Conservation (phyloP, 495 filamentous ascomycete genomes). For the Talaromyces ruber region DNA sequence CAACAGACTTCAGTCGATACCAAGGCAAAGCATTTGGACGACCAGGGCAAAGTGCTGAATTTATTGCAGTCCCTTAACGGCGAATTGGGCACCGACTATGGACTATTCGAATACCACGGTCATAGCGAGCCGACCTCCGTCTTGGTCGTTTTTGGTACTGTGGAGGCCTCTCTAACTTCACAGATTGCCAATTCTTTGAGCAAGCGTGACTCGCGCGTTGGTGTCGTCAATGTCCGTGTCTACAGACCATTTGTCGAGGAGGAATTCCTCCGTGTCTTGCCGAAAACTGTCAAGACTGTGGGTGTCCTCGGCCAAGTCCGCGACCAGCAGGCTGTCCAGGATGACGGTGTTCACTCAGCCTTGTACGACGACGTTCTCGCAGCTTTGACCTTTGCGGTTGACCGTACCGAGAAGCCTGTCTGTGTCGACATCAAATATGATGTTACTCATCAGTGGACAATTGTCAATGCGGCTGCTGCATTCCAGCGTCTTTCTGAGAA, state of each 20-base stretch:
- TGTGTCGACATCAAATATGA: conserved; percentile 85
- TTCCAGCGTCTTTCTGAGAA: conserved; percentile 53
- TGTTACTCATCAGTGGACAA: conserved; percentile 70
- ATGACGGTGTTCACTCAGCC: conserved; percentile 65
- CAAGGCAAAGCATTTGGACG: conserved; percentile 62
- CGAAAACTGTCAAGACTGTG: conserved; percentile 63
- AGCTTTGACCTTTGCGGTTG: conserved; percentile 67
- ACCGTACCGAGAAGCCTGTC: conserved; percentile 46
- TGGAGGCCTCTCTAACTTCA: conserved; percentile 75
- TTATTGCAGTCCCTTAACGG: conserved; percentile 77
- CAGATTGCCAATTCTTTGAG: conserved; percentile 71
- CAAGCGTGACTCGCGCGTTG: conserved; percentile 63
- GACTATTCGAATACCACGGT: conserved; percentile 91
- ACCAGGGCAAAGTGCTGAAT: conserved; percentile 63
- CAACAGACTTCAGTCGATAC: conserved; percentile 46
- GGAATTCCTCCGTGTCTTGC: conserved; percentile 75
- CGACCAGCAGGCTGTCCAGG: conserved; percentile 46
- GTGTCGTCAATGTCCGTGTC: conserved; percentile 82
- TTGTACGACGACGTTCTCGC: conserved; percentile 86
- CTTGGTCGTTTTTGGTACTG: conserved; percentile 84
- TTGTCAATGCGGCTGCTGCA: conserved; percentile 62
- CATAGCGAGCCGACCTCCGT: conserved; percentile 68
- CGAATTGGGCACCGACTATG: conserved; percentile 88
- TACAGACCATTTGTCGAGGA: conserved; percentile 94
- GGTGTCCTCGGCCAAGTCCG: conserved; percentile 59